Evolutionary conservation across 2,329 filamentous ascomycete genomes (phyloP).

Genomic region (Colletotrichum sojae): DNA sequence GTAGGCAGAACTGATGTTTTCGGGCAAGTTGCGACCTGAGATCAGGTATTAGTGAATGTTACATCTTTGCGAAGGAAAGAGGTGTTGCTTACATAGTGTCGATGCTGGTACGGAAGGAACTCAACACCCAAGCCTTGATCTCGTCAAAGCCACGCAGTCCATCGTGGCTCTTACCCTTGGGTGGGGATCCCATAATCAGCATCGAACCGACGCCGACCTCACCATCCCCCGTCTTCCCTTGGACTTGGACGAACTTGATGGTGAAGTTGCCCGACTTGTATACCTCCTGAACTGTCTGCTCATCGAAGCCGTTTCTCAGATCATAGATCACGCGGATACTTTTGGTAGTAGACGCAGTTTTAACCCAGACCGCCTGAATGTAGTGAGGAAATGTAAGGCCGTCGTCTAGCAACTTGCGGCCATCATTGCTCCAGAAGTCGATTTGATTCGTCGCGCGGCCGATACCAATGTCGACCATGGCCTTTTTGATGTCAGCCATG

Average conservation of each 20-base stretch:
- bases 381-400: constrained; percentile 2
- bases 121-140: neutral
- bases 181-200: neutral
- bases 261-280: constrained; percentile 11
- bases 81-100: neutral
- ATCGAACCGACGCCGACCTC: neutral
- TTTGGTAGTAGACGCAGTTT: neutral
- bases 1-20: constrained; percentile 14
- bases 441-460: constrained; percentile 10
- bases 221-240: neutral
- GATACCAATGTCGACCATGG: constrained; percentile 6
- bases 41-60: neutral
- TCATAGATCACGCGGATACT: constrained; percentile 9
- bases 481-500: neutral
- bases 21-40: constrained; percentile 5
- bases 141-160: neutral
- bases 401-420: constrained; percentile 1
- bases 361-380: neutral
- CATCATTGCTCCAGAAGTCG: constrained; percentile 5
- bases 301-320: constrained; percentile 4
- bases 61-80: neutral
- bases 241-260: constrained; percentile 15
- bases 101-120: neutral
- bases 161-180: neutral
- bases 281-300: constrained; percentile 14